Base-by-base conservation (phyloP, 2,329 filamentous ascomycete species). In the Fusarium cyanostomum region DNA sequence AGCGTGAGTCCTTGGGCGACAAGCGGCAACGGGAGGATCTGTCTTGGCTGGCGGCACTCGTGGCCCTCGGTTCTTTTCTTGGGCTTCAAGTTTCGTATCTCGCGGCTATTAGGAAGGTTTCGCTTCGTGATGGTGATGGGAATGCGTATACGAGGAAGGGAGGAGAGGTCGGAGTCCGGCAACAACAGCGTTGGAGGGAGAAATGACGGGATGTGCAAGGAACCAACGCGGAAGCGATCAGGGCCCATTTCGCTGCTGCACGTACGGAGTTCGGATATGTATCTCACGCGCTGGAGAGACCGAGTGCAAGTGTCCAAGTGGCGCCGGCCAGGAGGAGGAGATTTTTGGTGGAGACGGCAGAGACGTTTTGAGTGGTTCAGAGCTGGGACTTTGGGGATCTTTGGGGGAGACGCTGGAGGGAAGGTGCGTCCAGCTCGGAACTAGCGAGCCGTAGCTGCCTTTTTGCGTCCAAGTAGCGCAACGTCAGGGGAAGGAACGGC, bases 401-500 rank as follows among this genome's bases (percentile, higher is more conserved):
- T 45, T n/a, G 48, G 30, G 38, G 30, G 37, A 24, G 15, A 43
- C 34, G 48, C 44, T 35, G 18, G 34, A 56, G 21, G 46, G 42
- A 51, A 64, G 56, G 49, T 48, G 45, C 43, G 52, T 6, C 21
- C 21, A 59, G 45, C 57, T 70, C 67, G 67, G 67, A 70, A 70
- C 59, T 52, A 60, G 52, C 51, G 57, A 70, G 67, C 67, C 67
- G 67, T 67, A 67, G 59, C 45, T 65, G n/a, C 30, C 31, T 44
- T 42, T 34, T 42, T 37, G 41, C 33, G 41, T 21, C 24, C 35
- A 46, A 37, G 56, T 50, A 27, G 43, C 34, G 45, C 16, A 50
- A n/a, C 27, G 27, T n/a, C 35, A 24, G 18, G 48, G 34, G 31
- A 45, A 45, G 15, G n/a, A 38, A 67, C 67, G 67, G 67, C 64